phyloP scores from a whole-genome alignment of 1,284 basidiomycete genomes.

The Pseudomicrostroma phylloplanum region DNA sequence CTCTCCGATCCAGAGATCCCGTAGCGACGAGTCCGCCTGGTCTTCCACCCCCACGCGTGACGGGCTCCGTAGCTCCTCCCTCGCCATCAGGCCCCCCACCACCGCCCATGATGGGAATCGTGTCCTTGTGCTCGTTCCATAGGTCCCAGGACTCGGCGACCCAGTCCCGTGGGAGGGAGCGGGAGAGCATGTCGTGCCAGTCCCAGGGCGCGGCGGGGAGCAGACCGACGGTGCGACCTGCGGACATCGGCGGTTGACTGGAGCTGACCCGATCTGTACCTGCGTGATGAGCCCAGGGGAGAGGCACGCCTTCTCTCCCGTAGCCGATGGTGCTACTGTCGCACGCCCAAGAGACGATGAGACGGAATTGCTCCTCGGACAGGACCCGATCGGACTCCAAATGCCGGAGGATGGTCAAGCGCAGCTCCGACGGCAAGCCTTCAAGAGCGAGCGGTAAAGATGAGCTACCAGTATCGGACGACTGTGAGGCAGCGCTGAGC shows the following conservation, averaged over 20 bases:
- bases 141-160: not conserved
- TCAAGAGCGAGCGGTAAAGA: not conserved
- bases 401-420: not conserved
- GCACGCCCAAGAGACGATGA: slow-evolving; percentile 2
- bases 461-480: not conserved
- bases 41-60: not conserved
- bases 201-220: not conserved
- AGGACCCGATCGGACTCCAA: not conserved
- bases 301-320: not conserved
- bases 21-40: not conserved
- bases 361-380: slow-evolving; percentile 1
- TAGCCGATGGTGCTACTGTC: not conserved
- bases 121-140: not conserved
- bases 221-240: not conserved
- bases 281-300: not conserved
- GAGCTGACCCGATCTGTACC: not conserved
- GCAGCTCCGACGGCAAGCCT: not conserved
- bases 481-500: not conserved
- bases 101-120: not conserved
- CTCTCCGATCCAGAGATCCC: not conserved
- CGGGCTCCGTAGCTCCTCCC: not conserved
- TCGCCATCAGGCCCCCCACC: not conserved
- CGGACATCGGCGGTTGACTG: not conserved
- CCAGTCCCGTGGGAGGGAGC: slow-evolving; percentile 6
- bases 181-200: not conserved